Evolutionary conservation across 2,329 filamentous ascomycete genomes (phyloP).

Genomic region (Chaetomium sp.): DNA sequence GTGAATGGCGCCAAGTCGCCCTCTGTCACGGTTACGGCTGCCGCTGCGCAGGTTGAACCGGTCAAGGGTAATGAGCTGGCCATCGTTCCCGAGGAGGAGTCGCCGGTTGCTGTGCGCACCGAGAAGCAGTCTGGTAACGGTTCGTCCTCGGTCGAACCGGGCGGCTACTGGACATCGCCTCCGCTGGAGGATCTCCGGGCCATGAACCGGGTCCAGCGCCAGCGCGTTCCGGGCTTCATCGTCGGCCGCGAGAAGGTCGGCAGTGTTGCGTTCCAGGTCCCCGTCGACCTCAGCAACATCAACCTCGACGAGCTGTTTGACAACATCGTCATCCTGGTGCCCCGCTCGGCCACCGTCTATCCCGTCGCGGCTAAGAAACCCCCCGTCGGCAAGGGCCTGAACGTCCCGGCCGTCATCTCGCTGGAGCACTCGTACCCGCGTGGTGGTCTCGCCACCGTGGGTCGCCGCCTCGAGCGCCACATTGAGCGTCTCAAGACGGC

Average conservation of each 20-base stretch:
- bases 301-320: conserved; percentile 75
- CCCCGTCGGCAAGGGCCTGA: conserved; percentile 76
- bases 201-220: conserved; percentile 74
- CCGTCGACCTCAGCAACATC: conserved; percentile 75
- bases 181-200: conserved; percentile 65
- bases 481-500: conserved; percentile 66
- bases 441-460: conserved; percentile 51
- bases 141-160: conserved; percentile 41
- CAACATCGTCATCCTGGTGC: conserved; percentile 66
- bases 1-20: conserved; percentile 38
- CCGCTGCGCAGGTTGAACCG: conserved; percentile 57
- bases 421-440: conserved; percentile 92
- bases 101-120: conserved; percentile 29
- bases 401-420: conserved; percentile 82
- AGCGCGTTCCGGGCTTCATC: conserved; percentile 65
- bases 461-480: conserved; percentile 71
- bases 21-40: conserved; percentile 1
- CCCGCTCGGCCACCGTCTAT: conserved; percentile 84
- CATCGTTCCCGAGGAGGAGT: conserved; percentile 67
- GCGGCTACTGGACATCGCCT: conserved; percentile 83
- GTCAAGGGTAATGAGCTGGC: conserved; percentile 69
- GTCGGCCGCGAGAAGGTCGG: conserved; percentile 81
- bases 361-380: conserved; percentile 71
- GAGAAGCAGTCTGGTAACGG: conserved; percentile 32
- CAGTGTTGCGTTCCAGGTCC: conserved; percentile 70